Evolutionary conservation across 805 yeast species (phyloP), one percentile per base, ranked within the genome.

Genomic region (Kodamaea jinghongensis): DNA sequence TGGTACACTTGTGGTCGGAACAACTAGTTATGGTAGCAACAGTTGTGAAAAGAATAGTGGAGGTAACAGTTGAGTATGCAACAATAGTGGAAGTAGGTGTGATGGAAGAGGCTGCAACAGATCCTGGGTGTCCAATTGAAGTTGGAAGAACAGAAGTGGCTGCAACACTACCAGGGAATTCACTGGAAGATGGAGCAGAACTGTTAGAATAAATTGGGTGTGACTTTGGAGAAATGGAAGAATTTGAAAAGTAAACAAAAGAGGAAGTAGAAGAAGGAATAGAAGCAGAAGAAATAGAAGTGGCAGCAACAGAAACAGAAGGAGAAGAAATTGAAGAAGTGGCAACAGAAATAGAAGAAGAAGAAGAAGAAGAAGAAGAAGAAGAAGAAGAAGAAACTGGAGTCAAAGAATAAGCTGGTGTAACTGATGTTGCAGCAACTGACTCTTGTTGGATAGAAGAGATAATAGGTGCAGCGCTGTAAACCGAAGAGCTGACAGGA

Each of bases 1-100:
- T 29, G 33, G 45, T 34, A 35, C 58, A 55, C 32, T 42, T 40
- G 45, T 46, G 39, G 34, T 52, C 51, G 27, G 48, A 42, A 45
- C 60, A 55, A 31, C 49, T 44, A 30, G 58, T 51, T 36, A 51
- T 45, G 37, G 55, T 51, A 26, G 48, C 37, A 30, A 43, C 47
- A 38, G 58, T 52, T 36, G 52, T 46, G 29, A 27, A 32, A 20
- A 27, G 20, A 27, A 27, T 20, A 5, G 35, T 32, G 27, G 28
- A 13, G 13, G 42, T 16, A 4, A 34, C 6, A 17, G 36, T n/a
- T 12, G 36, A 15, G 25, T 28, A 14, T 6, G 32, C 11, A 29
- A 17, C 10, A 29, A 3, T 4, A 13, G 17, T 17, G 17, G 32
- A n/a, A 14, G 32, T 14, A 14, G 32, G 20, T 12, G 17, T 15